Percentiles rank a stretch among this genome's conserved stretches.
Conservation (phyloP, 768 basidiomycete species). For the Cantharellus cinnabarinus region DNA sequence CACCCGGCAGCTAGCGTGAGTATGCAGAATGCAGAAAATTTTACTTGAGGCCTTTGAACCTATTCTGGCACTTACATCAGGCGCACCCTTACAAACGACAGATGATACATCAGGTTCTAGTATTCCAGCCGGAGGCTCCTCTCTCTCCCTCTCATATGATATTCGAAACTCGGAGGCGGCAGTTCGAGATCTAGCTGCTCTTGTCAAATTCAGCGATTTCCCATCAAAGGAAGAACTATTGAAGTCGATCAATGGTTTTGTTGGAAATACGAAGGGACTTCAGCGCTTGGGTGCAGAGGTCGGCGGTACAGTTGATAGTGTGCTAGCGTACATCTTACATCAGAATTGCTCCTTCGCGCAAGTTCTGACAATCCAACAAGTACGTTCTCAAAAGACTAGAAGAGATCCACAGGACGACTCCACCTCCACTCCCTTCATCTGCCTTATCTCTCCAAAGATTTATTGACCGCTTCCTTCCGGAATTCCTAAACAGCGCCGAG, state of each 20-base stretch:
- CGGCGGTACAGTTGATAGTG: conserved; percentile 43
- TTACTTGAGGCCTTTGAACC: background rate
- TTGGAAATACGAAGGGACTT: conserved; percentile 40
- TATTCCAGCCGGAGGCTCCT: background rate
- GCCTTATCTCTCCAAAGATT: conserved; percentile 14
- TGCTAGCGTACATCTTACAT: too few relatives aligned
- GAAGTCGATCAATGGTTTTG: conserved; percentile 31
- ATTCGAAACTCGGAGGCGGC: conserved; percentile 66
- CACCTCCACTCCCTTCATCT: conserved; percentile 7
- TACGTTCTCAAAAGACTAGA: conserved; percentile 10
- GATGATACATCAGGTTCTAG: too few relatives aligned
- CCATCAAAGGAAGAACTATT: conserved; percentile 38
- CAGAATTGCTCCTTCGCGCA: conserved; percentile 56
- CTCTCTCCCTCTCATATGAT: conserved; percentile 39
- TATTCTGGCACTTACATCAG: background rate
- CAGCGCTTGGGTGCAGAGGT: conserved; percentile 45
- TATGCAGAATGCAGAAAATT: too few relatives aligned
- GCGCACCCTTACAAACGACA: too few relatives aligned
- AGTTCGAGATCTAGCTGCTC: conserved; percentile 39
- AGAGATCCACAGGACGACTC: conserved; percentile 9
- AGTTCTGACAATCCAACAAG: conserved; percentile 28
- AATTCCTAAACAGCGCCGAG: background rate
- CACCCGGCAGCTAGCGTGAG: too few relatives aligned
- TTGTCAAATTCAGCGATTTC: conserved; percentile 44
- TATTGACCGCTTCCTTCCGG: conserved; percentile 11